Evolutionary conservation across 2,329 filamentous ascomycete genomes (phyloP).

Genomic region (Cryphonectria nitschkei): DNA sequence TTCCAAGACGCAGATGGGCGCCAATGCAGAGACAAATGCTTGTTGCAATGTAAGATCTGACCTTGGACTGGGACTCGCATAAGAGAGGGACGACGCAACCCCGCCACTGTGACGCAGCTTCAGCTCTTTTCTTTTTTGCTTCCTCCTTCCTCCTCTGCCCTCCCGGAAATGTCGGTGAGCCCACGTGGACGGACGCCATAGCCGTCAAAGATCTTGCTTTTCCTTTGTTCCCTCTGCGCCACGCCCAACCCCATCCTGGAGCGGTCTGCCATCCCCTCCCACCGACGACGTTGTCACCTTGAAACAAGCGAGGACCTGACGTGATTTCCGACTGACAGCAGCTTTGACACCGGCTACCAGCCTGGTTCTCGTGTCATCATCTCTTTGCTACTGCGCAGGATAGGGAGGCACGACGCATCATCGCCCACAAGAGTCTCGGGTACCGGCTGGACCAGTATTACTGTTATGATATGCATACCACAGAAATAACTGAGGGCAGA

Average conservation of each 20-base stretch:
- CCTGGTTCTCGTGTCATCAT: background rate
- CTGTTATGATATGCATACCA: background rate
- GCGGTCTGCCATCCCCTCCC: background rate
- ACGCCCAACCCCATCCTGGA: background rate
- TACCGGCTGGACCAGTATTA: background rate
- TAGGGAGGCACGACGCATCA: background rate
- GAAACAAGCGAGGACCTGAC: background rate
- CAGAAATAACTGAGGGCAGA: background rate
- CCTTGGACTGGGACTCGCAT: slow-evolving; percentile 3
- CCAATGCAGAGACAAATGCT: background rate
- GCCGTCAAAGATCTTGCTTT: background rate
- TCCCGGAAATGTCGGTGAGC: slow-evolving; percentile 17
- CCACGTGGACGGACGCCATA: background rate
- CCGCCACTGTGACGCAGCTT: slow-evolving; percentile 21
- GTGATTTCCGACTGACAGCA: background rate
- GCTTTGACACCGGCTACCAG: background rate
- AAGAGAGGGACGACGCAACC: background rate
- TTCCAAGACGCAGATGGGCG: background rate
- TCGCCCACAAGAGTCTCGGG: background rate
- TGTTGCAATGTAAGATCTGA: slow-evolving; percentile 8
- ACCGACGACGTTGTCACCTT: background rate
- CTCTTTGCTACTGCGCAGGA: background rate
- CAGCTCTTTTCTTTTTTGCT: background rate
- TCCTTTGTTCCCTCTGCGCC: background rate
- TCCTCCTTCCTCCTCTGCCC: background rate